These are phyloP conservation scores for Aegilops bicornis DNA, from an alignment of 176 grass and related monocot genomes.

Conservation along the genomic window DNA sequence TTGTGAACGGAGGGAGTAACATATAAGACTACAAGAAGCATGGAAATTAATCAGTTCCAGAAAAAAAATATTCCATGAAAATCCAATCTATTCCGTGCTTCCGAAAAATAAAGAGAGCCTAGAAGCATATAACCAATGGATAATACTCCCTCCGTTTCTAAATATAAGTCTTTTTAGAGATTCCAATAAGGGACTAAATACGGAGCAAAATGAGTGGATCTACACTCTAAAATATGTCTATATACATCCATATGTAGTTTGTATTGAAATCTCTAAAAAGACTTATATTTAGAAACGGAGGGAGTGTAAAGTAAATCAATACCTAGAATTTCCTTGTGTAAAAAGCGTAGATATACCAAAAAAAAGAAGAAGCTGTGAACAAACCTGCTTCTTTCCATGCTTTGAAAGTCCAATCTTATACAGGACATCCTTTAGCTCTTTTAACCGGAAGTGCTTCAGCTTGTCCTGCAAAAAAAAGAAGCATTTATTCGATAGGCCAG, in stretches of 20 bases:
- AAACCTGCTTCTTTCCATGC: slow-evolving; percentile 88
- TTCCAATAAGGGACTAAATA: no score
- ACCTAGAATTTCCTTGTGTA: neutral
- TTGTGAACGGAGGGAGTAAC: neutral
- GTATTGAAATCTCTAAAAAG: no score
- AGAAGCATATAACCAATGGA: neutral
- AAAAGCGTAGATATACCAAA: neutral
- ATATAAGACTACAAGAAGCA: neutral
- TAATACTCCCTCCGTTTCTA: no score
- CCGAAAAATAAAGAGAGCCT: neutral
- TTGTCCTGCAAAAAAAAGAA: neutral
- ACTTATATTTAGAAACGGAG: no score
- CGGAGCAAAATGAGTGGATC: no score
- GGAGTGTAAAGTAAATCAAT: neutral
- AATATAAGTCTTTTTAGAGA: no score
- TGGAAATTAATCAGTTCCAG: neutral
- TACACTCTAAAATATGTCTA: no score
- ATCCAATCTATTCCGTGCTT: neutral
- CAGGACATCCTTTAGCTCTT: slow-evolving; percentile 86
- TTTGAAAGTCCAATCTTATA: slow-evolving; percentile 65
- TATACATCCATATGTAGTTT: no score
- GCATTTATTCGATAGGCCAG: neutral
- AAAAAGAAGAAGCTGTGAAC: neutral
- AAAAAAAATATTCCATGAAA: neutral
- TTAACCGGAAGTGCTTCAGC: slow-evolving; percentile 60